Conservation (phyloP, 176 grass and related monocot species). For the Tillandsia fasciculata region DNA sequence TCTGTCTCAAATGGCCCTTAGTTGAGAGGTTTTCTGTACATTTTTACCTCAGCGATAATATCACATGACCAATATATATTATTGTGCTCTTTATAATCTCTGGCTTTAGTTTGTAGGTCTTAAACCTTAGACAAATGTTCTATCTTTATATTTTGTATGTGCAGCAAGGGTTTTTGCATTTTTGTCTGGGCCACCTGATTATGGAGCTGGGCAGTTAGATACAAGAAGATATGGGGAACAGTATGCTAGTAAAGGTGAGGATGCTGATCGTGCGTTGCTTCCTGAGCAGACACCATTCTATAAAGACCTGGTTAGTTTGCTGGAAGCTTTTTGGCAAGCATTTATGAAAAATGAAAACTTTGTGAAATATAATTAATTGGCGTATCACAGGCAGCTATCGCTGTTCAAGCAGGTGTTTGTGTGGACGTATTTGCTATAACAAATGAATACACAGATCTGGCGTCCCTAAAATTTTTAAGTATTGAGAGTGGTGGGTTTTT, state of each 20-base stretch:
- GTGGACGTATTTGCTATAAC: conserved; percentile 91
- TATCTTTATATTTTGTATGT: not conserved
- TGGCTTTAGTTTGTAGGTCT: not conserved
- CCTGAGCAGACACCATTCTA: conserved; percentile 95
- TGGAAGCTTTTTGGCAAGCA: not conserved
- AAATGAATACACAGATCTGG: conserved; percentile 93
- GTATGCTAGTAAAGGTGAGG: conserved; percentile 85
- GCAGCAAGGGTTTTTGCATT: conserved; percentile 93
- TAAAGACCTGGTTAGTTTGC: conserved; percentile 58
- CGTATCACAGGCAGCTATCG: conserved; percentile 62
- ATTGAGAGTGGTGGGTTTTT: conserved; percentile 94
- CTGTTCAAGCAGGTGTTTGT: conserved; percentile 91
- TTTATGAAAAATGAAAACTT: not conserved
- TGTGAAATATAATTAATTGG: not conserved
- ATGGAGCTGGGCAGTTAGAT: conserved; percentile 83
- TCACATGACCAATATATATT: not conserved
- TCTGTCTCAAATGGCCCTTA: too few species aligned
- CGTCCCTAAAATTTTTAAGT: conserved; percentile 89
- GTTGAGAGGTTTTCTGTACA: too few species aligned
- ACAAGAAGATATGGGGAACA: conserved; percentile 88
- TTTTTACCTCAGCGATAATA: too few species aligned
- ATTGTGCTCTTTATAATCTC: not conserved
- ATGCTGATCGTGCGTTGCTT: conserved; percentile 71
- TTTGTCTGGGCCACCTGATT: conserved; percentile 90
- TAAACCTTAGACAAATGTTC: not conserved